Percentiles rank a stretch among this genome's conserved stretches.
phyloP scores from a whole-genome alignment of 345 rosid genomes.

The Citrus glauca region DNA sequence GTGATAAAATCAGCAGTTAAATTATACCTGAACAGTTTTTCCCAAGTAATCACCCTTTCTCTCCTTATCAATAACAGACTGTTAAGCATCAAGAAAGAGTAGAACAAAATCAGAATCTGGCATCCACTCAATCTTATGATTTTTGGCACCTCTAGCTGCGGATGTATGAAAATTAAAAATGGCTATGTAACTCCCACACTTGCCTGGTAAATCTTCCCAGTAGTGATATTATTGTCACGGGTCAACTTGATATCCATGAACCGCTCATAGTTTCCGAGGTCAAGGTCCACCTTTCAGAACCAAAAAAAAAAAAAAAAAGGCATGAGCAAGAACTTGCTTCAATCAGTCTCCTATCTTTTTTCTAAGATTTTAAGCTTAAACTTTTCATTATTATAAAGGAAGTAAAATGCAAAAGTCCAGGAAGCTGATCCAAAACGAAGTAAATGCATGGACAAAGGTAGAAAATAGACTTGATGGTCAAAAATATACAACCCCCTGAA shows the following conservation, averaged over 20 bases:
- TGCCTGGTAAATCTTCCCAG: constrained; percentile 92
- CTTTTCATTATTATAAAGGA: no score
- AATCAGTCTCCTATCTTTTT: not conserved
- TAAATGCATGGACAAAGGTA: no score
- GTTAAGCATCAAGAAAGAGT: constrained; percentile 12
- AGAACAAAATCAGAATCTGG: not conserved
- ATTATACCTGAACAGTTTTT: constrained; percentile 87
- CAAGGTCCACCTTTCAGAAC: constrained; percentile 82
- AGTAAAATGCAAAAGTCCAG: not conserved
- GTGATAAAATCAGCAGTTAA: not conserved
- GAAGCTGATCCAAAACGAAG: not conserved
- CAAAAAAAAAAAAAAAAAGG: not conserved
- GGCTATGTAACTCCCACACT: constrained; percentile 15
- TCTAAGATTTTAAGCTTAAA: not conserved
- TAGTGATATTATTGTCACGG: constrained; percentile 84
- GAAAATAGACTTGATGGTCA: not conserved
- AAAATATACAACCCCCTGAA: not conserved
- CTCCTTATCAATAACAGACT: constrained; percentile 88
- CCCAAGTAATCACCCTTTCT: constrained; percentile 97
- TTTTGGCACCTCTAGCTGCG: not conserved
- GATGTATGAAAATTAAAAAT: not conserved
- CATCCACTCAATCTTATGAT: not conserved
- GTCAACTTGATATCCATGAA: constrained; percentile 83
- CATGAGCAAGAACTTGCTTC: not conserved
- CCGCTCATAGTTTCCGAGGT: constrained; percentile 98